Percentiles rank a stretch among this genome's conserved stretches.
These are phyloP conservation scores for Sphenostylis stenocarpa DNA, from an alignment of 306 rosid genomes.

Conservation along the genomic window DNA sequence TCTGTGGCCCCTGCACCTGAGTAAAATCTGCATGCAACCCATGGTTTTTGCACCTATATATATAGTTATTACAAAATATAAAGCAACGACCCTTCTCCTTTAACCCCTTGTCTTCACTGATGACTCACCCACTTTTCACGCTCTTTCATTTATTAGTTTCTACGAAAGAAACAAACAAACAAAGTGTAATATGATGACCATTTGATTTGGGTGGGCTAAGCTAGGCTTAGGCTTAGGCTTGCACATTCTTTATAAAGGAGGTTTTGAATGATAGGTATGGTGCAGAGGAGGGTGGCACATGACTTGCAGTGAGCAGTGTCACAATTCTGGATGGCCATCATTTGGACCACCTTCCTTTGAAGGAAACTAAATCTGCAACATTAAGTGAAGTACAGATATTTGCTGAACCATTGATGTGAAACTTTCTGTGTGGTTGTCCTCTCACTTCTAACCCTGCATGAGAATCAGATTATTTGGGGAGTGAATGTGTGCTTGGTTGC, in stretches of 20 bases:
- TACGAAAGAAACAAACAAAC: not conserved
- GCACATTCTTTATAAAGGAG: not conserved
- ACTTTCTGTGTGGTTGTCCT: slow-evolving; percentile 21
- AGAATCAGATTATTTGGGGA: slow-evolving; percentile 38
- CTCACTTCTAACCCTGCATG: not conserved
- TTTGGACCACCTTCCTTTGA: slow-evolving; percentile 38
- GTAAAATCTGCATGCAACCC: not conserved
- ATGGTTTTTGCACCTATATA: slow-evolving; percentile 20
- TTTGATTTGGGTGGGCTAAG: not conserved
- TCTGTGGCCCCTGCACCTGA: slow-evolving; percentile 16
- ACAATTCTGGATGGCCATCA: slow-evolving; percentile 20
- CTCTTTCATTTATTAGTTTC: not conserved
- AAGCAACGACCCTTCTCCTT: slow-evolving; percentile 13
- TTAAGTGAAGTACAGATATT: slow-evolving; percentile 34
- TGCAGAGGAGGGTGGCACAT: slow-evolving; percentile 6
- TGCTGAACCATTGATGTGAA: slow-evolving; percentile 35
- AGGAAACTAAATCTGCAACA: slow-evolving; percentile 29
- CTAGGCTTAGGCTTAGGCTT: not conserved
- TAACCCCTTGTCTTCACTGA: slow-evolving; percentile 24
- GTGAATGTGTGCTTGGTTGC: slow-evolving; percentile 8
- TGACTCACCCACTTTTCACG: not conserved
- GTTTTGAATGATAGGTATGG: not conserved
- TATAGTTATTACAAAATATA: not conserved
- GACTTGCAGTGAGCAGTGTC: slow-evolving; percentile 13
- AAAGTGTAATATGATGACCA: slow-evolving; percentile 8